These are phyloP conservation scores for Fraxinus platypoda DNA, from an alignment of 305 asterid genomes.

Conservation along the genomic window DNA sequence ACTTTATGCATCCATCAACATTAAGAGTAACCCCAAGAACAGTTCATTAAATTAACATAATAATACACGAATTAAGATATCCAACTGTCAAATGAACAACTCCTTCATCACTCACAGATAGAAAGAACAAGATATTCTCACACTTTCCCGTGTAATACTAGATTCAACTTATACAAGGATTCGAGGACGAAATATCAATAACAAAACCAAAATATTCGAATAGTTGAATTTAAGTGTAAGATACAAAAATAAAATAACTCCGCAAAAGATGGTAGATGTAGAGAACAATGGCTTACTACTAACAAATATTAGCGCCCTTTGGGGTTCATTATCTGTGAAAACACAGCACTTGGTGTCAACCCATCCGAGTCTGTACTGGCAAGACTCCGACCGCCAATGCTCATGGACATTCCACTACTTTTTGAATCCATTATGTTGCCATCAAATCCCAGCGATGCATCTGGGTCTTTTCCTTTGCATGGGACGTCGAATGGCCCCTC, in stretches of 20 bases:
- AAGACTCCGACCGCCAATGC: slow-evolving; percentile 92
- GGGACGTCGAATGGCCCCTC: slow-evolving; percentile 43
- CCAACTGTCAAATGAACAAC: not conserved
- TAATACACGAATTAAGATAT: not conserved
- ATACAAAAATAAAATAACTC: not conserved
- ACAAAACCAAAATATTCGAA: slow-evolving; percentile 7
- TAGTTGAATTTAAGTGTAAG: slow-evolving; percentile 25
- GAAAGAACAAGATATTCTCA: not conserved
- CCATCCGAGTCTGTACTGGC: slow-evolving; percentile 95
- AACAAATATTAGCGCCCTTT: slow-evolving; percentile 65
- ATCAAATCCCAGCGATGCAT: slow-evolving; percentile 52
- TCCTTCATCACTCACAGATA: not conserved
- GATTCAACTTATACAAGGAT: slow-evolving; percentile 30
- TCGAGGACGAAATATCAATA: not conserved
- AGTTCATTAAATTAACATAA: not conserved
- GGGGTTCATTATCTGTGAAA: slow-evolving; percentile 97
- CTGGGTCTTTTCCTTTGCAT: slow-evolving; percentile 58
- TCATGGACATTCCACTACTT: slow-evolving; percentile 87
- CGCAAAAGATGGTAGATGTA: not conserved
- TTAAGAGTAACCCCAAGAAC: not conserved
- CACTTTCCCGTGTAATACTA: slow-evolving; percentile 26
- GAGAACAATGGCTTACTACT: not conserved
- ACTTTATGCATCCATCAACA: not conserved
- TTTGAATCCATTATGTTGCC: slow-evolving; percentile 69
- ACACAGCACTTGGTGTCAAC: slow-evolving; percentile 90